These are phyloP conservation scores for Trichoderma reesei DNA, from an alignment of 495 filamentous ascomycete genomes.

Conservation along the genomic window DNA sequence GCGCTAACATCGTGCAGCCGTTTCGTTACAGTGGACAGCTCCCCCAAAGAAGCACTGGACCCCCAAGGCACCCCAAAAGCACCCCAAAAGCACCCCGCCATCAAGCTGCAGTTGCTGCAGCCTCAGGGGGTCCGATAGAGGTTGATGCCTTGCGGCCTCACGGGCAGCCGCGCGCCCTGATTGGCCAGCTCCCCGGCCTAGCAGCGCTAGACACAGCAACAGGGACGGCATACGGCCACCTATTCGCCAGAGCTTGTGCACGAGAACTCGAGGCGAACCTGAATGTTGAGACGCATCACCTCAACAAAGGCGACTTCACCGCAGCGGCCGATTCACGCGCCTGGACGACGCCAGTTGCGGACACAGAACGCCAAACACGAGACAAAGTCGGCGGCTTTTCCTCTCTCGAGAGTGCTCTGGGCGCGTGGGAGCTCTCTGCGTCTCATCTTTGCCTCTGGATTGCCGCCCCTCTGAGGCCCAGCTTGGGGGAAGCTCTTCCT, in stretches of 20 bases:
- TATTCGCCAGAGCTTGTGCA: constrained; percentile 7
- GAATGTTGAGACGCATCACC: not conserved
- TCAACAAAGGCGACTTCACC: not conserved
- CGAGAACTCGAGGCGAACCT: no score
- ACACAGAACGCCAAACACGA: not conserved
- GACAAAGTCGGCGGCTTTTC: not conserved
- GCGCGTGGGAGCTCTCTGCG: not conserved
- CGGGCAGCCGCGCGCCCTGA: not conserved
- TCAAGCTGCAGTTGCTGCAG: not conserved
- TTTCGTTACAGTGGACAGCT: no score
- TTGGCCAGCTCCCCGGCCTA: not conserved
- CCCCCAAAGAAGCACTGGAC: no score
- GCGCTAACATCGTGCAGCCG: not conserved
- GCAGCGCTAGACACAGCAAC: not conserved
- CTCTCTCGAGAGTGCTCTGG: not conserved
- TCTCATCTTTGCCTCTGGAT: no score
- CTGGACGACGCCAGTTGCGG: not conserved
- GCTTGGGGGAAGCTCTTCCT: not conserved
- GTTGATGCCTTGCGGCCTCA: constrained; percentile 8
- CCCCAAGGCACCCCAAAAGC: not conserved
- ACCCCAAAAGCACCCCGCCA: not conserved
- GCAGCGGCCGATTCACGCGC: not conserved
- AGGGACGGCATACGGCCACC: constrained; percentile 2
- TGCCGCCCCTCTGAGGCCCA: not conserved
- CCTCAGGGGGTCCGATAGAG: not conserved